Conservation (phyloP, 169 alveolate species). For the Eimeria falciformis region DNA sequence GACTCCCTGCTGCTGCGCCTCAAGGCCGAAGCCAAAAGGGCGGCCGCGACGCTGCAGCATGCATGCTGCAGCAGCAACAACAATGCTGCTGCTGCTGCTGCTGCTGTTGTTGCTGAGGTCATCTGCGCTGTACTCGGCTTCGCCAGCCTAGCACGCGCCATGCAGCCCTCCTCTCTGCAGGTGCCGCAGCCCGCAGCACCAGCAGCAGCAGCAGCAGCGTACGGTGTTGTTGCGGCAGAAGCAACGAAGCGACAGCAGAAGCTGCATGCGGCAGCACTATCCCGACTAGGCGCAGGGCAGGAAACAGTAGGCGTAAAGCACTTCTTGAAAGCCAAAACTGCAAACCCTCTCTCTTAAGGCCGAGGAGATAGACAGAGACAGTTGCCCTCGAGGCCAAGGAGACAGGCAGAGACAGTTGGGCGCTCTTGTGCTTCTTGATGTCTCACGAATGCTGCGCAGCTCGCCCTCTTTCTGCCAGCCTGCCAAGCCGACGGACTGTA, state of each 20-base stretch:
- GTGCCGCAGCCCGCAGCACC: neutral
- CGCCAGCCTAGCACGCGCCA: conserved; percentile 15
- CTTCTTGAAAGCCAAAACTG: neutral
- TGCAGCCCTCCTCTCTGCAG: neutral
- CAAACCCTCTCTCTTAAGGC: neutral
- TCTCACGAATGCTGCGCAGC: neutral
- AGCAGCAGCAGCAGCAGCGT: neutral
- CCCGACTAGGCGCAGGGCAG: neutral
- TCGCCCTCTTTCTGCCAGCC: neutral
- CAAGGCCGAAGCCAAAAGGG: neutral
- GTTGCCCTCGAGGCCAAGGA: neutral
- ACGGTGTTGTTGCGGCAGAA: neutral
- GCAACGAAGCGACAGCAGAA: neutral
- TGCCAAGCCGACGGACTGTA: neutral
- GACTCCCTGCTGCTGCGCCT: neutral
- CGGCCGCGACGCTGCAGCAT: neutral
- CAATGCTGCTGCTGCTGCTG: neutral
- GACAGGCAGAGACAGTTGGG: neutral
- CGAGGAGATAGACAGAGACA: no score
- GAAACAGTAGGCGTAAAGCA: neutral
- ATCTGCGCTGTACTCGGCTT: neutral
- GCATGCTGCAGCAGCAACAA: neutral
- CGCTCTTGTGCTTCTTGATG: neutral
- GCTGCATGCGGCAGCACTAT: conserved; percentile 10
- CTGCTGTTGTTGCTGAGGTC: conserved; percentile 11